Percentiles rank a stretch among this genome's conserved stretches.
Conservation (phyloP, 1,284 basidiomycete genomes). For the Neonothopanus nambi region DNA sequence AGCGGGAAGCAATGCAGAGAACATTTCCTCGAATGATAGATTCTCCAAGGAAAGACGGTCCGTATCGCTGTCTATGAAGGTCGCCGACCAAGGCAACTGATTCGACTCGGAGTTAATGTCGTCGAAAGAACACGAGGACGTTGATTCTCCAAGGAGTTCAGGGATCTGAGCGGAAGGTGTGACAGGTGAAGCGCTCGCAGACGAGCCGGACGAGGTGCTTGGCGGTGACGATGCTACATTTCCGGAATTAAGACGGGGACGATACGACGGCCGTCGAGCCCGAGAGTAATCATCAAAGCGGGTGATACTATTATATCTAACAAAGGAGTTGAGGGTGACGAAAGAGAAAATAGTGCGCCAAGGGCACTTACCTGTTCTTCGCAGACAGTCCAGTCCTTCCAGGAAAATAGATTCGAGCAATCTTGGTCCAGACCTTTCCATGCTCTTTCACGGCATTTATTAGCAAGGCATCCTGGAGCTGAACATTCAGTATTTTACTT, state of each 20-base stretch:
- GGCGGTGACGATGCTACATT: constrained; percentile 14
- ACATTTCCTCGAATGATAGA: too few relatives aligned
- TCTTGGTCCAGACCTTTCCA: constrained; percentile 57
- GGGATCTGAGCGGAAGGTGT: too few relatives aligned
- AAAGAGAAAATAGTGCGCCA: too few relatives aligned
- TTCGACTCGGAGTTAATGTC: too few relatives aligned
- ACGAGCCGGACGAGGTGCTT: constrained; percentile 14
- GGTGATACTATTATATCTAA: constrained; percentile 16
- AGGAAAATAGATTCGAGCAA: constrained; percentile 56
- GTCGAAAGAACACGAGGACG: too few relatives aligned
- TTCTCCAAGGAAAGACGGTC: too few relatives aligned
- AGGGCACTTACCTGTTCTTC: constrained; percentile 56
- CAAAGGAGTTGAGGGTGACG: too few relatives aligned
- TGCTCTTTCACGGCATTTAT: constrained; percentile 52
- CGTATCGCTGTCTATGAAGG: too few relatives aligned
- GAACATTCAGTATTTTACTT: constrained; percentile 14
- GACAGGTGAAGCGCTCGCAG: constrained; percentile 1
- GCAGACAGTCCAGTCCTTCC: constrained; percentile 54
- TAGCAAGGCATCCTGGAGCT: constrained; percentile 47
- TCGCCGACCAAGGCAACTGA: too few relatives aligned
- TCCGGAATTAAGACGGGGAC: constrained; percentile 13
- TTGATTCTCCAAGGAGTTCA: too few relatives aligned
- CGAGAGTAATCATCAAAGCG: constrained; percentile 15
- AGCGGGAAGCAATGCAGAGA: too few relatives aligned
- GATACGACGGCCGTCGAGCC: constrained; percentile 6